A percentile compares a stretch with the other conserved stretches of the same genome.
Conservation (phyloP, 1,284 basidiomycete species). For the Polyporus tsugae region DNA sequence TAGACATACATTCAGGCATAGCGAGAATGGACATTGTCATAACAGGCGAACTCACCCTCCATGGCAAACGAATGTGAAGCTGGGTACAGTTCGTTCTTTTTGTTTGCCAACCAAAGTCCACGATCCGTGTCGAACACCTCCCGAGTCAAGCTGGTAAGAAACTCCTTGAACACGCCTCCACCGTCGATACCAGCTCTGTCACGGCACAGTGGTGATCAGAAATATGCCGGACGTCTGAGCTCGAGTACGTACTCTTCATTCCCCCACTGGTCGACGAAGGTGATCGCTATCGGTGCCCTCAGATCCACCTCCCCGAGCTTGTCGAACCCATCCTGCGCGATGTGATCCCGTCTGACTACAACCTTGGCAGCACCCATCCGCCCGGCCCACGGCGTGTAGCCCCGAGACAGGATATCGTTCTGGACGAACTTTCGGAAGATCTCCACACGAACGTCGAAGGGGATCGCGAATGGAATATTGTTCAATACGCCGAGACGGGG, state of each 20-base stretch:
- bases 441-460: slow-evolving; percentile 89
- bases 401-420: slow-evolving; percentile 55
- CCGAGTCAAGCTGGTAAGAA: slow-evolving; percentile 90
- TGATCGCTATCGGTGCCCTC: slow-evolving; percentile 85
- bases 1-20: slow-evolving; percentile 41
- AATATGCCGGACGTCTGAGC: slow-evolving; percentile 14
- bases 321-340: slow-evolving; percentile 92
- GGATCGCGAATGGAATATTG: slow-evolving; percentile 97
- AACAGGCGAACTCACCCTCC: slow-evolving; percentile 63
- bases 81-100: slow-evolving; percentile 93
- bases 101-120: slow-evolving; percentile 92
- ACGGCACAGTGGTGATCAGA: neutral
- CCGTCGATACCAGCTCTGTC: slow-evolving; percentile 90
- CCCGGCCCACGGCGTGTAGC: slow-evolving; percentile 33
- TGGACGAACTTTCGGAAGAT: slow-evolving; percentile 89
- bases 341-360: slow-evolving; percentile 76
- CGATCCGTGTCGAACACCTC: slow-evolving; percentile 96
- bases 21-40: too few species aligned
- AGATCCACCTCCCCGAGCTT: slow-evolving; percentile 79
- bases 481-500: slow-evolving; percentile 93
- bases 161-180: slow-evolving; percentile 98
- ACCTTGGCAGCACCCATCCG: slow-evolving; percentile 45
- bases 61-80: slow-evolving; percentile 91
- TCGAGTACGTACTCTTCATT: slow-evolving; percentile 71
- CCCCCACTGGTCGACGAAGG: slow-evolving; percentile 92